These are phyloP conservation scores for Vigna mungo DNA, from an alignment of 306 rosid species.

Conservation along the genomic window DNA sequence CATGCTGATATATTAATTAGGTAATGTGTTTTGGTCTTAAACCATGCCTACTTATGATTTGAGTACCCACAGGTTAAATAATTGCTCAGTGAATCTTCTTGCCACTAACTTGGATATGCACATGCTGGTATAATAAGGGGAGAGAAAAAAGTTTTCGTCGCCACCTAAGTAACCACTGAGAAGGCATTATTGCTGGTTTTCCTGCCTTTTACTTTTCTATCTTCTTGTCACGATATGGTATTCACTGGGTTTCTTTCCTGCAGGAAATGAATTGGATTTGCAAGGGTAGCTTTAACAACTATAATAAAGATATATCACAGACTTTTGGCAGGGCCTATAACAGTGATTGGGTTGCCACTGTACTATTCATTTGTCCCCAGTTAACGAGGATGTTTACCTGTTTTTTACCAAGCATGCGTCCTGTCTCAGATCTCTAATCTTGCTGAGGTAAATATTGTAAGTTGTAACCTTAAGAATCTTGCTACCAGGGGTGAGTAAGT, in stretches of 20 bases:
- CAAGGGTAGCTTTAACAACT: constrained; percentile 24
- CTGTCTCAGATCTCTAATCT: constrained; percentile 13
- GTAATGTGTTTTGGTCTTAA: constrained; percentile 30
- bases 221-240: constrained; percentile 13
- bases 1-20: constrained; percentile 11
- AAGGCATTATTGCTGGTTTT: constrained; percentile 41
- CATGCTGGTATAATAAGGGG: constrained; percentile 49
- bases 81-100: constrained; percentile 45
- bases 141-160: constrained; percentile 27
- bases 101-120: constrained; percentile 49
- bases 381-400: constrained; percentile 24
- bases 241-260: constrained; percentile 31
- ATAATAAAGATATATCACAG: constrained; percentile 11
- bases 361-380: constrained; percentile 17
- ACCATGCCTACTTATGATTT: constrained; percentile 35
- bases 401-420: constrained; percentile 37
- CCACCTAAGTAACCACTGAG: constrained; percentile 54
- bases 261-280: constrained; percentile 35
- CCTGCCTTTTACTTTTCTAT: constrained; percentile 36
- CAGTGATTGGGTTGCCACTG: constrained; percentile 39
- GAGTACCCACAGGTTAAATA: constrained; percentile 29
- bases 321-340: constrained; percentile 39
- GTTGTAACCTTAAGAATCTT: constrained; percentile 24
- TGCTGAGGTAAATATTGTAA: neutral
- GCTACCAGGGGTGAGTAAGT: neutral